Evolutionary conservation across 495 filamentous ascomycete genomes (phyloP).

Genomic region (Cudoniella acicularis): DNA sequence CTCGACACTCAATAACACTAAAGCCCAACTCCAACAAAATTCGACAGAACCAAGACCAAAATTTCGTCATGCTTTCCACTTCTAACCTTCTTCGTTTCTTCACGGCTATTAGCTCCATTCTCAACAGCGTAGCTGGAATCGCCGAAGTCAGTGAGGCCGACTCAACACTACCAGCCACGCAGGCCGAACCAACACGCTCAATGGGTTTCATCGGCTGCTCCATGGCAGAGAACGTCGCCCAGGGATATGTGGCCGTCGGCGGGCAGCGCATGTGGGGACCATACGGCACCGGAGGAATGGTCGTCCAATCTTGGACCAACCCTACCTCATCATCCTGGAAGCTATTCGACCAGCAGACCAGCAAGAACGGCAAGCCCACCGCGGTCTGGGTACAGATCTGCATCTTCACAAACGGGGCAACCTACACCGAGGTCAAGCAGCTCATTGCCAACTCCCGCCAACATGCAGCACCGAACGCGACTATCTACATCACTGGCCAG

Average conservation of each 20-base stretch:
- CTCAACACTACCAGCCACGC: too few species aligned
- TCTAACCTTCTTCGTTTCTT: neutral
- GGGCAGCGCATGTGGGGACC: neutral
- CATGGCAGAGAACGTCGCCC: neutral
- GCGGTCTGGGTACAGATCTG: neutral
- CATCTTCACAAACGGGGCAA: neutral
- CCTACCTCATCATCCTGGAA: neutral
- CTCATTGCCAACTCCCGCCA: neutral
- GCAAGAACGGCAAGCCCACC: neutral
- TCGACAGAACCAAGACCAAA: neutral
- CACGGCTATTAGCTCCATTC: neutral
- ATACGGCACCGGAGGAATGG: neutral
- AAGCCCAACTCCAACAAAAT: neutral
- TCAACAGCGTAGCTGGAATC: neutral
- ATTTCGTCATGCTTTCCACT: neutral
- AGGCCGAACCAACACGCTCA: too few species aligned
- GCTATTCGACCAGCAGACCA: neutral
- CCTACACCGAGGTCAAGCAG: neutral
- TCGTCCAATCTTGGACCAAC: neutral
- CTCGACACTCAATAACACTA: neutral
- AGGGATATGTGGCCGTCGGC: neutral
- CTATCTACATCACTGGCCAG: neutral
- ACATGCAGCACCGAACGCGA: neutral
- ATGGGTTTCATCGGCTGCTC: neutral
- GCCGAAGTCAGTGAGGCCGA: neutral